These are phyloP conservation scores for Phlegmacium glaucopus DNA, from an alignment of 768 basidiomycete genomes.

Conservation along the genomic window DNA sequence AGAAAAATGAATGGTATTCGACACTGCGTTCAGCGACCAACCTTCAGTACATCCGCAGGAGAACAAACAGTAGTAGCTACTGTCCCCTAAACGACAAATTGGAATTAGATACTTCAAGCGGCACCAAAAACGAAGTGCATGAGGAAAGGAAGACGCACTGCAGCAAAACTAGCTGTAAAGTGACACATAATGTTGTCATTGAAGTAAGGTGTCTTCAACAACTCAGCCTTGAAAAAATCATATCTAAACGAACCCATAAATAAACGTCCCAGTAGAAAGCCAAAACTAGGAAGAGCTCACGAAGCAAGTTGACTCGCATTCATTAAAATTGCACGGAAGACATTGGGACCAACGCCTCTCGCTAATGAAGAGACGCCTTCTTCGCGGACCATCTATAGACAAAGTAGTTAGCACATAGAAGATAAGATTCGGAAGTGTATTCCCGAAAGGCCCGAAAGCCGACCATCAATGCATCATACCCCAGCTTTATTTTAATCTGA, in stretches of 20 bases:
- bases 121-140: background rate
- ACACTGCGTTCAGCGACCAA: slow-evolving; percentile 13
- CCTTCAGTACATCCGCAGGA: slow-evolving; percentile 84
- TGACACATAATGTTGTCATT: slow-evolving; percentile 81
- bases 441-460: background rate
- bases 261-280: background rate
- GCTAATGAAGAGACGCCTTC: slow-evolving; percentile 75
- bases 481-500: too few species aligned
- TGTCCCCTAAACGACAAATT: slow-evolving; percentile 52
- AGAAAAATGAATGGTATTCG: background rate
- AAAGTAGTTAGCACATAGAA: background rate
- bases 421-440: background rate
- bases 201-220: slow-evolving; percentile 69
- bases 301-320: slow-evolving; percentile 91
- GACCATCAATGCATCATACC: too few species aligned
- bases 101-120: background rate
- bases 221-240: slow-evolving; percentile 87
- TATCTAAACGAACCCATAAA: slow-evolving; percentile 44
- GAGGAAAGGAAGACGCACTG: slow-evolving; percentile 44
- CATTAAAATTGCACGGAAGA: slow-evolving; percentile 84
- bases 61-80: slow-evolving; percentile 89
- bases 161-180: slow-evolving; percentile 84
- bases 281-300: slow-evolving; percentile 37
- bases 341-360: slow-evolving; percentile 81
- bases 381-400: slow-evolving; percentile 77